Base-by-base conservation (phyloP, 2,329 filamentous ascomycete genomes). In the Fusarium euwallaceae region DNA sequence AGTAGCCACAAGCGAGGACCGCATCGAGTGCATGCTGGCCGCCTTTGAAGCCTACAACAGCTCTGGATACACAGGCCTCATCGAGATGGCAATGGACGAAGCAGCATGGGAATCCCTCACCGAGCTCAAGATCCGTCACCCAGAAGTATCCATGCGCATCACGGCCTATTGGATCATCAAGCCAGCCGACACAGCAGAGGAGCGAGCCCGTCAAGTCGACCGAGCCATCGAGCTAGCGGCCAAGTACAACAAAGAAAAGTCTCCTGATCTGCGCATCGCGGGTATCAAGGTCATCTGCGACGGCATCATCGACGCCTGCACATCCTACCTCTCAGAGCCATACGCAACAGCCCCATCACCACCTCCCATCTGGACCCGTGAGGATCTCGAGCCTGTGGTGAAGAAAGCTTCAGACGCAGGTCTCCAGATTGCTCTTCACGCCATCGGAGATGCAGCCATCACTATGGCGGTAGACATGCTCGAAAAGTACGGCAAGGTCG, bases 231-330 rank as follows among this genome's bases (percentile, higher is more conserved):
- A 86, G 64, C 77, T 89, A 39, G 82, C 81, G 20, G 67, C 64
- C 8, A 64, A 80, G 62, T 83, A 81, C 72, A 84, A 81, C 70
- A 80, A 78, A 10, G 74, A 80, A 12, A 82, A 76, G 0, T 83
- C 81, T 2, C 83, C 83, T 0, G 83, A 86, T 63, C 76, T 85
- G 64, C 87, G 87, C 10, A 82, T 92, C 20, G 86, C 88, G 0
- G 90, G 90, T 10, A 89, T 92, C 80, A 92, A 92, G 79, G 80
- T 92, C 48, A 90, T 92, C 65, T 88, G 87, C 76, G 90, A 92
- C 73, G 90, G 90, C 12, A 89, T 92, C 55, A 84, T 92, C 59
- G 90, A 92, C 73, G 88, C 88, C 0, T 92, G 90, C 80, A 92
- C 90, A 2, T 90, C 90, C 0, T 88, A 86, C 0, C 83, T 92